Base-by-base conservation (phyloP, 2,329 filamentous ascomycete genomes). In the Seiridium unicorne region DNA sequence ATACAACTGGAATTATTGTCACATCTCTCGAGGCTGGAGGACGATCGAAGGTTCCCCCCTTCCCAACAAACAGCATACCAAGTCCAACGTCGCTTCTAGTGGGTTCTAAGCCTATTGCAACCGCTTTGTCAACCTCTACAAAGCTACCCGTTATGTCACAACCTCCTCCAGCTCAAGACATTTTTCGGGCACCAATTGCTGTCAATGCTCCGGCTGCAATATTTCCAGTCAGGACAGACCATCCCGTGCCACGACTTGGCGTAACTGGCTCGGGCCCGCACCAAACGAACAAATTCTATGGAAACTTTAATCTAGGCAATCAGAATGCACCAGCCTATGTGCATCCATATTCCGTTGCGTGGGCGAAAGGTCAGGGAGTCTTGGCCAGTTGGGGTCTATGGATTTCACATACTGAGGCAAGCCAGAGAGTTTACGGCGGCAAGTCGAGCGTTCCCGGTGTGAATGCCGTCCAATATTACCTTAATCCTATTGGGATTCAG, bases 401-500 rank as follows among this genome's bases (percentile, higher is more conserved):
- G 5, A 82, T 96, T 57, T 89, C 89, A 7, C 92, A 97, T 70
- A 81, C 88, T 9, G 89, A 94, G 55, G 77, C 83, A 1, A 77
- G 77, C 44, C 87, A 95, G 72, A 76, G 89, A 58, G 87, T 88
- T 0, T 90, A 84, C 69, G 92, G 91, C 7, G 78, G 82, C 4
- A 80, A 81, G 61, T 76, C 79, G 55, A 36, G 18, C n/a, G 34
- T 53, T 10, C 74, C 74, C 34, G 79, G 81, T 38, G 83, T 83
- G 0, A 84, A 82, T 7, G 88, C 90, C 3, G 81, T 83, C 1
- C 77, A 83, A 35, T 97, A 89, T 70, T 97, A 91, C 67, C 83
- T 89, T 70, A 95, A 92, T 67, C 93, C 94, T 0, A 79, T 95
- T 48, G 90, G 90, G 0, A 89, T 96, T 34, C 90, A 96, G 69